phyloP scores from a whole-genome alignment of 768 basidiomycete species.

The Psilocybe cubensis region DNA sequence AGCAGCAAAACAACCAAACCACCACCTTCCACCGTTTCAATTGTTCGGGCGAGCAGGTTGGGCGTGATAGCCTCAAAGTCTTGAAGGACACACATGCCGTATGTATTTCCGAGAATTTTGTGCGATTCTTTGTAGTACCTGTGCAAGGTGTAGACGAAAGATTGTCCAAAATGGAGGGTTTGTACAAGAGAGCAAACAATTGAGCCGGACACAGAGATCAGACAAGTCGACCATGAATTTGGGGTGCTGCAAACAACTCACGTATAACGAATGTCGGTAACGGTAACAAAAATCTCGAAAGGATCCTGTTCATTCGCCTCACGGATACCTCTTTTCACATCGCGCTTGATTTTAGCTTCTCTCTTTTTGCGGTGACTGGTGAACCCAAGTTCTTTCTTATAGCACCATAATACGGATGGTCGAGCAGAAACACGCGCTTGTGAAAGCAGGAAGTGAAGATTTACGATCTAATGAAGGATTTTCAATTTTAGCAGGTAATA shows the following conservation, averaged over 20 bases:
- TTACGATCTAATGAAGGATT: slow-evolving; percentile 67
- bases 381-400: slow-evolving; percentile 98
- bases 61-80: slow-evolving; percentile 99
- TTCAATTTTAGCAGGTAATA: background rate
- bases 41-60: slow-evolving; percentile 93
- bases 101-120: slow-evolving; percentile 96
- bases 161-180: background rate
- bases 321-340: slow-evolving; percentile 91
- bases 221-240: no score
- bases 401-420: slow-evolving; percentile 96
- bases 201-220: no score
- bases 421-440: slow-evolving; percentile 89
- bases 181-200: background rate
- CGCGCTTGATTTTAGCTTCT: slow-evolving; percentile 95
- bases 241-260: slow-evolving; percentile 49
- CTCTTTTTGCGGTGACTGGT: slow-evolving; percentile 97
- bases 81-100: slow-evolving; percentile 95
- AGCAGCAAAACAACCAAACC: slow-evolving; percentile 86
- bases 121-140: slow-evolving; percentile 98
- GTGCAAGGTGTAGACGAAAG: background rate
- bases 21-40: slow-evolving; percentile 98
- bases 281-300: slow-evolving; percentile 97
- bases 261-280: slow-evolving; percentile 99
- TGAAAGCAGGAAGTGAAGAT: slow-evolving; percentile 92
- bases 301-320: slow-evolving; percentile 96